These are phyloP conservation scores for Yamadazyma philogaea DNA, from an alignment of 805 yeast species.

Conservation along the genomic window DNA sequence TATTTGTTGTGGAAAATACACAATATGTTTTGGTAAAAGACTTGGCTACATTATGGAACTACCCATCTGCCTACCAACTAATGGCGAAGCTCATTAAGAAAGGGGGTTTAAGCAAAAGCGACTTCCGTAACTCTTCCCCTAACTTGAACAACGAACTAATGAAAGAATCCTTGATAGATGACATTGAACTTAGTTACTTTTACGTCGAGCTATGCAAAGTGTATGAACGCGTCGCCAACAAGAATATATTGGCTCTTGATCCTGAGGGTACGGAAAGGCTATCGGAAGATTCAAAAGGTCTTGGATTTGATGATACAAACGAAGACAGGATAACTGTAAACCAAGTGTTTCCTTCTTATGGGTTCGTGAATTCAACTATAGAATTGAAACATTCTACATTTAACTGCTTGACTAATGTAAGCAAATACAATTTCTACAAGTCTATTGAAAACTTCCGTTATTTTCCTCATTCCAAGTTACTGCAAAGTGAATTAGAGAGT, in stretches of 20 bases:
- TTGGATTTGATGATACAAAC: background rate
- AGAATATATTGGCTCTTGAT: slow-evolving; percentile 15
- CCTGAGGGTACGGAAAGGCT: background rate
- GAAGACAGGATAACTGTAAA: slow-evolving; percentile 33
- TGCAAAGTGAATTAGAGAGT: slow-evolving; percentile 33
- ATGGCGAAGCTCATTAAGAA: slow-evolving; percentile 25
- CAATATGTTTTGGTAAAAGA: slow-evolving; percentile 28
- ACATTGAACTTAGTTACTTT: slow-evolving; percentile 17
- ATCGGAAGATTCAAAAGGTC: background rate
- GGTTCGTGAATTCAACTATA: slow-evolving; percentile 24
- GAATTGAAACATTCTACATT: slow-evolving; percentile 35
- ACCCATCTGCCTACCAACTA: slow-evolving; percentile 42
- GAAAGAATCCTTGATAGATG: slow-evolving; percentile 20
- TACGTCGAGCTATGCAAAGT: slow-evolving; percentile 25
- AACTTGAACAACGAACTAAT: slow-evolving; percentile 23
- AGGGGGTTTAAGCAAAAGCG: slow-evolving; percentile 15
- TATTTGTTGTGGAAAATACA: slow-evolving; percentile 15
- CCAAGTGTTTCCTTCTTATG: slow-evolving; percentile 43
- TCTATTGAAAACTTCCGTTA: slow-evolving; percentile 13
- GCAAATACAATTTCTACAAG: slow-evolving; percentile 38
- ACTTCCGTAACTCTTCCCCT: slow-evolving; percentile 18
- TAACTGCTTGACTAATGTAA: slow-evolving; percentile 29
- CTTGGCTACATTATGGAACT: slow-evolving; percentile 34
- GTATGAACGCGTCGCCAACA: slow-evolving; percentile 21
- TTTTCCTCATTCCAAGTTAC: slow-evolving; percentile 25